phyloP scores from a whole-genome alignment of 2,329 filamentous ascomycete species.

The Phoma sp. region DNA sequence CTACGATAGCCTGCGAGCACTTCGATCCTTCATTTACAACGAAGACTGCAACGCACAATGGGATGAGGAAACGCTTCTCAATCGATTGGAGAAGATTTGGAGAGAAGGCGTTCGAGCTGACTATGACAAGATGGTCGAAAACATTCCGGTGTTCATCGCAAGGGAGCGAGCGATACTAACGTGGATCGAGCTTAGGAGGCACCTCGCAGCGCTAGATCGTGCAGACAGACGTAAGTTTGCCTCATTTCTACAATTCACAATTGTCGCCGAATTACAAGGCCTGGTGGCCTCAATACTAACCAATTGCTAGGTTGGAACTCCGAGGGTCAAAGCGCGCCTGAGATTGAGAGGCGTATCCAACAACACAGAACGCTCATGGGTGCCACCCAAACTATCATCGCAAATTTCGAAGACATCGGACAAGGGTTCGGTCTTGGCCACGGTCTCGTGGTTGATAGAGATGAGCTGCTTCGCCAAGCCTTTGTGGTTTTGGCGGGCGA shows the following conservation, averaged over 20 bases:
- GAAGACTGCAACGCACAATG: constrained; percentile 31
- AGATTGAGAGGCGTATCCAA: constrained; percentile 43
- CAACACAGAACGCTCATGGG: constrained; percentile 46
- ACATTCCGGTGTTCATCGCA: constrained; percentile 41
- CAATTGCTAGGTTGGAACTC: constrained; percentile 38
- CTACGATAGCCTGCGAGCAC: constrained; percentile 37
- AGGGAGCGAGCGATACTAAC: constrained; percentile 44
- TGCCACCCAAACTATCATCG: constrained; percentile 41
- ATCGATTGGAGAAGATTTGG: constrained; percentile 41
- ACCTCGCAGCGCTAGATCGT: constrained; percentile 44
- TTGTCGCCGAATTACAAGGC: constrained; percentile 1
- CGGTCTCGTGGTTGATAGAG: constrained; percentile 29
- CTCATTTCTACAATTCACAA: constrained; percentile 2
- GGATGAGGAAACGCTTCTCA: constrained; percentile 42
- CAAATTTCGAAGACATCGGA: constrained; percentile 42
- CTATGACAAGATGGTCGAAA: constrained; percentile 35
- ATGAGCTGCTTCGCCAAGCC: constrained; percentile 44
- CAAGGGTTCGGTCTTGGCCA: constrained; percentile 31
- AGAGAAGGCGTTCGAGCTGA: constrained; percentile 39
- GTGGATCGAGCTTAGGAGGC: constrained; percentile 46
- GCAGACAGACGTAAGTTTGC: constrained; percentile 41
- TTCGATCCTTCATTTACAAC: constrained; percentile 42
- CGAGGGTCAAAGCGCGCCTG: constrained; percentile 36
- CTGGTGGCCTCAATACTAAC: constrained; percentile 12
- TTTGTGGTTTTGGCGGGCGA: constrained; percentile 43